Conservation (phyloP, 225 moss, liverwort and hornwort species). For the Pseudoscleropodium purum region DNA sequence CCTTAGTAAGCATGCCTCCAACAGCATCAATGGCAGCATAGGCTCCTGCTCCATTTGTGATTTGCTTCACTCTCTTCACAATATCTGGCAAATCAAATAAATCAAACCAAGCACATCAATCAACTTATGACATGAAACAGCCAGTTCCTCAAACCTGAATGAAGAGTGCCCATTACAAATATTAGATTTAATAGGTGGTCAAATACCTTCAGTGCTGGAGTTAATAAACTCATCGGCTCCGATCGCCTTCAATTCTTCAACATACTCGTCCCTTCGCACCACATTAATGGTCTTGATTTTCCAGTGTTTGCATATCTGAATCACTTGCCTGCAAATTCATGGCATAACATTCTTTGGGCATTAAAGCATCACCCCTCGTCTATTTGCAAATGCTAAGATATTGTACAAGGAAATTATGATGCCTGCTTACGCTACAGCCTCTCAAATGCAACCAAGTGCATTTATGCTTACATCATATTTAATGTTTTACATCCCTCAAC, state of each 20-base stretch:
- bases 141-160: background rate
- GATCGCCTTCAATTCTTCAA: conserved; percentile 40
- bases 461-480: background rate
- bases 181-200: background rate
- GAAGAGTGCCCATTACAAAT: background rate
- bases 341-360: background rate
- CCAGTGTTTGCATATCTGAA: conserved; percentile 69
- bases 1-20: conserved; percentile 68
- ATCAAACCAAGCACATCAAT: background rate
- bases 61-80: conserved; percentile 54
- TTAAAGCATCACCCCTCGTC: background rate
- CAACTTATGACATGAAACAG: background rate
- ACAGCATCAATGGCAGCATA: conserved; percentile 59
- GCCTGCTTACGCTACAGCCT: background rate
- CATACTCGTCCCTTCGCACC: conserved; percentile 51
- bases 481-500: background rate
- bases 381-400: background rate
- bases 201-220: conserved; percentile 58
- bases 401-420: too few relatives aligned
- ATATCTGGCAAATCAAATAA: conserved; percentile 16
- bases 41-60: conserved; percentile 53
- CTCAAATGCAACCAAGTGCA: background rate
- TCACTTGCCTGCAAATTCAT: conserved; percentile 46
- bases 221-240: conserved; percentile 68
- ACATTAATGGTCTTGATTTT: conserved; percentile 69